Evolutionary conservation across 495 filamentous ascomycete species (phyloP).

Genomic region (Aspergillus sclerotioniger): DNA sequence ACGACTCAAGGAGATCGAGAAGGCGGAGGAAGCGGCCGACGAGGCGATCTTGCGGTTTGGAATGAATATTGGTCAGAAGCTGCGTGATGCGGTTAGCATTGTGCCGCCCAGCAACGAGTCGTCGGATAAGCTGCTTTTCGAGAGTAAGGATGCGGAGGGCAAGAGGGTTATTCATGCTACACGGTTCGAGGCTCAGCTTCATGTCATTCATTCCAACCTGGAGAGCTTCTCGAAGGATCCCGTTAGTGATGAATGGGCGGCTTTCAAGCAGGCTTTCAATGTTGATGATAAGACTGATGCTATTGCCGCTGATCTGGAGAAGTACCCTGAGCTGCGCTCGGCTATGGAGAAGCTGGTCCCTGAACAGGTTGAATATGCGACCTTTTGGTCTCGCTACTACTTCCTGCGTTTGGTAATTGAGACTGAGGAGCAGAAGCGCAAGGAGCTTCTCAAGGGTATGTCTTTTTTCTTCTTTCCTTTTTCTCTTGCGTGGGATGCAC

Average conservation of each 20-base stretch:
- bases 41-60: constrained; percentile 94
- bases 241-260: constrained; percentile 66
- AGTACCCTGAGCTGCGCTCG: constrained; percentile 79
- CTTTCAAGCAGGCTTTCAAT: constrained; percentile 74
- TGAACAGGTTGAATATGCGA: constrained; percentile 78
- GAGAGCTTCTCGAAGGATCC: constrained; percentile 87
- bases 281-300: constrained; percentile 81
- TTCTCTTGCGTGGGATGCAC: not conserved
- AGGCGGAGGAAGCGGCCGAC: constrained; percentile 95
- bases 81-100: constrained; percentile 87
- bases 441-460: constrained; percentile 89
- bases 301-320: constrained; percentile 79
- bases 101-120: constrained; percentile 59
- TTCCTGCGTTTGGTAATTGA: constrained; percentile 93
- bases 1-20: constrained; percentile 85
- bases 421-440: constrained; percentile 87
- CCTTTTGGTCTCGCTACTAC: constrained; percentile 95
- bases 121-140: constrained; percentile 66
- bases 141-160: constrained; percentile 86
- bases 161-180: constrained; percentile 91
- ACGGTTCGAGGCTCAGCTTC: constrained; percentile 91
- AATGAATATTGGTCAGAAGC: constrained; percentile 83
- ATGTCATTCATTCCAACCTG: constrained; percentile 83
- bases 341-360: constrained; percentile 98
- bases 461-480: constrained; percentile 14